Base-by-base conservation (phyloP, 192 early-diverging fungal species). In the Backusella psychrophila region DNA sequence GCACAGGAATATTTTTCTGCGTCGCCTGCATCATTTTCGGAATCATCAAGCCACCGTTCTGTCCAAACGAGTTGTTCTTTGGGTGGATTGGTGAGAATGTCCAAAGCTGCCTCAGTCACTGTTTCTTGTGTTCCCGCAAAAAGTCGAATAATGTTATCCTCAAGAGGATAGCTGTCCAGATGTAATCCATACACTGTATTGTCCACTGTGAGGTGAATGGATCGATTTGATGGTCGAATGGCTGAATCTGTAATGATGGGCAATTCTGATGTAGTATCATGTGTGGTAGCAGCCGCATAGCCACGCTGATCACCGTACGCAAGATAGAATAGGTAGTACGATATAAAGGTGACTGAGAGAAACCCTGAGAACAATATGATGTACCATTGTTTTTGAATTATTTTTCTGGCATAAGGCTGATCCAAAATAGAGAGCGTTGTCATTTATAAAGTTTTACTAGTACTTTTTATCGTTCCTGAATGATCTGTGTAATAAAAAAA, bases 141-240 rank as follows among this genome's bases (percentile, higher is more conserved):
- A 17, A 67, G 42, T 21, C 41, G 63, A n/a, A 75, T 26, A 14
- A 75, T 26, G 12, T 66, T 44, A 11, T 65, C 63, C 44, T 75
- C 74, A 33, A 75, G 17, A 19, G 74, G 74, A 7, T 75, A 75
- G 14, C 42, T 71, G 15, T 49, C 70, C 17, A 71, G 21, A 33
- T 71, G 26, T 29, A 63, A 63, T 63, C 56, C 56, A 29, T 63
- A 63, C 26, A 63, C 56, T 63, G 56, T 63, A 11, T 63, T 63
- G 12, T 14, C 56, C 1, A 63, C 56, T 63, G 21, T 63, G 8
- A 63, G 56, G 4, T 63, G 56, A 63, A 63, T 63, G 12, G 56
- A 63, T 63, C 56, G 56, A 63, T 63, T 63, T 29, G 56, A 63
- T 63, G 56, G 56, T 63, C 23, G 56, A 29, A 29, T 29, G 12